Evolutionary conservation across 768 basidiomycete species (phyloP), one percentile per base, ranked within the genome.

Genomic region (Tulasnella sp.): DNA sequence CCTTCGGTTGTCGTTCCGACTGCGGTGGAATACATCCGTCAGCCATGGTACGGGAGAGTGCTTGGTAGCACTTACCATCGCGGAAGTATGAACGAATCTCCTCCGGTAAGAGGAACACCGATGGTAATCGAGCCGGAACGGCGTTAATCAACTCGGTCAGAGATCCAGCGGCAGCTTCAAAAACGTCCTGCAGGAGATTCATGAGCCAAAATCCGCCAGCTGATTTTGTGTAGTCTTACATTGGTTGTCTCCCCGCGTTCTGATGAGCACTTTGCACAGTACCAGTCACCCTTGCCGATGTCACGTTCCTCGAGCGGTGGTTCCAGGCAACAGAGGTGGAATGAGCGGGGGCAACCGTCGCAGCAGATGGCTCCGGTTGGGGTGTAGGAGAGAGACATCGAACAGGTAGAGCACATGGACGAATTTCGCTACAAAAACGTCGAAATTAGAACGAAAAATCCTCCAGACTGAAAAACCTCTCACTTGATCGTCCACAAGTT

Each of bases 251-350:
- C 52, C 14, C 52, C 52, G 7, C 52, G 52, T 79, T 88, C 84
- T 29, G 22, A 88, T 83, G 69, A 80, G 81, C 91, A 92, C 70
- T 85, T 83, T 44, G 88, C 89, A 80, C 92, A 93, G 80, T 88
- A 92, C 89, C 90, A 94, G 78, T 86, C 78, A 64, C 84, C 82
- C 76, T 89, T 86, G 81, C 92, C 91, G 62, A 97, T 87, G 80
- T 97, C 94, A 74, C 90, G 85, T 65, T 88, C 83, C 74, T 95
- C 92, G 83, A 98, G 86, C 26, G 97, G 97, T 69, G 97, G 97
- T 80, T 99, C 91, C 75, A 99, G 85, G 80, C 97, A 99, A 86
- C 91, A 89, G 74, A 98, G 88, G 81, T 99, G 97, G 80, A 97
- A 99, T 7, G 95, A 94, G 75, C 90, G 83, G 40, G 96, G 93